Percentiles rank a stretch among this genome's conserved stretches.
phyloP scores from a whole-genome alignment of 2,329 filamentous ascomycete species.

The Apiospora arundinis region DNA sequence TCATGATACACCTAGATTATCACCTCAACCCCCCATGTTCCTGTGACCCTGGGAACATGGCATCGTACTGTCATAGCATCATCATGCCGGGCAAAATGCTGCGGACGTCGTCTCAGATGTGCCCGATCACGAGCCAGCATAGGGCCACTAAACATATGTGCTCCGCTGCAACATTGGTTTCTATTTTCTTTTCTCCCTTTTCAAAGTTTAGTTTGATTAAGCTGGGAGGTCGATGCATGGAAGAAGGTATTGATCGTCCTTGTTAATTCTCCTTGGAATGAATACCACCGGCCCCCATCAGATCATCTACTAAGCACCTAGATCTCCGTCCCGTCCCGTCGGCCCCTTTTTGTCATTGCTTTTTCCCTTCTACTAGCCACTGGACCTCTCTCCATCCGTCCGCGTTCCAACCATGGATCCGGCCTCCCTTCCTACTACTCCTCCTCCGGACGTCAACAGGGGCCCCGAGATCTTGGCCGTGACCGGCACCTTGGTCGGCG shows the following conservation, averaged over 20 bases:
- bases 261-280: neutral
- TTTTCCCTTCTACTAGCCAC: neutral
- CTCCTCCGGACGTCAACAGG: neutral
- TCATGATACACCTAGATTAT: neutral
- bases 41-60: neutral
- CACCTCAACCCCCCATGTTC: neutral
- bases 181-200: neutral
- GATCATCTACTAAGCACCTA: neutral
- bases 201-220: neutral
- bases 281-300: neutral
- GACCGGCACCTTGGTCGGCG: neutral
- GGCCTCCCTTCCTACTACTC: neutral
- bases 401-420: neutral
- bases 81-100: neutral
- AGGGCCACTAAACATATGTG: neutral
- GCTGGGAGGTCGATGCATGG: neutral
- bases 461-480: conserved; percentile 16
- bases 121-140: neutral
- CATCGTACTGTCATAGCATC: neutral
- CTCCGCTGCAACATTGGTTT: neutral
- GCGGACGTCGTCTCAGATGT: neutral
- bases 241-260: neutral
- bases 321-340: neutral
- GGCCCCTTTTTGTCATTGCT: neutral
- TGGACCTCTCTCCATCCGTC: neutral